Evolutionary conservation across 2,329 filamentous ascomycete genomes (phyloP).

Genomic region (Coniochaeta sp.): DNA sequence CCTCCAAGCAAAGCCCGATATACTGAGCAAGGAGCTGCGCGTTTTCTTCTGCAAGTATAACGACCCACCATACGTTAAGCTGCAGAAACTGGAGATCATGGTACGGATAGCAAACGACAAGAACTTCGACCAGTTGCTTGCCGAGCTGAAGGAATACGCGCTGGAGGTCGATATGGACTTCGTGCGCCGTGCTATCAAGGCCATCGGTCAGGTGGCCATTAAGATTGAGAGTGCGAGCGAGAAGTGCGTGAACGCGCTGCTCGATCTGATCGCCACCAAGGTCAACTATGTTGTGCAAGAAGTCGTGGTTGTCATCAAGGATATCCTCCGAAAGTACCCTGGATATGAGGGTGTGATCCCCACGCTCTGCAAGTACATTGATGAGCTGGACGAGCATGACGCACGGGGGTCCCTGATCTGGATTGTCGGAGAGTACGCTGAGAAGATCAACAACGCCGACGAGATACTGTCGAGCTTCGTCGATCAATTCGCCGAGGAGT

Average conservation of each 20-base stretch:
- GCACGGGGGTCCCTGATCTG: slow-evolving; percentile 89
- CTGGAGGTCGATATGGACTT: slow-evolving; percentile 99
- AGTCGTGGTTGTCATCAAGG: slow-evolving; percentile 97
- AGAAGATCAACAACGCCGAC: slow-evolving; percentile 98
- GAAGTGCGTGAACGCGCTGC: slow-evolving; percentile 87
- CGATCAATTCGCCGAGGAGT: slow-evolving; percentile 91
- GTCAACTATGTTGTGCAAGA: slow-evolving; percentile 99
- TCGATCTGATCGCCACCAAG: slow-evolving; percentile 94
- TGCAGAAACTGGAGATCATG: slow-evolving; percentile 98
- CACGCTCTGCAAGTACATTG: slow-evolving; percentile 91
- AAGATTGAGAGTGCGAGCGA: slow-evolving; percentile 95
- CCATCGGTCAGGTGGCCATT: slow-evolving; percentile 96
- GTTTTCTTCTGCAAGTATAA: slow-evolving; percentile 99
- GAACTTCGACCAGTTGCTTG: slow-evolving; percentile 90
- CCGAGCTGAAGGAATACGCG: slow-evolving; percentile 94
- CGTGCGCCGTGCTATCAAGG: slow-evolving; percentile 85
- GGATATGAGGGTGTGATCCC: slow-evolving; percentile 98
- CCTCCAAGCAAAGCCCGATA: slow-evolving; percentile 91
- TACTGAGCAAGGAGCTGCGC: slow-evolving; percentile 91
- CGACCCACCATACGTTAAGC: slow-evolving; percentile 93
- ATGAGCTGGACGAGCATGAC: slow-evolving; percentile 90
- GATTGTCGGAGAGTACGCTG: slow-evolving; percentile 98
- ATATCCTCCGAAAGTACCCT: slow-evolving; percentile 95
- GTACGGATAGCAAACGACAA: slow-evolving; percentile 96
- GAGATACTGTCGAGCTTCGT: slow-evolving; percentile 89